Percentiles rank a stretch among this genome's conserved stretches.
These are phyloP conservation scores for Quercus ilex DNA, from an alignment of 306 rosid genomes.

Conservation along the genomic window DNA sequence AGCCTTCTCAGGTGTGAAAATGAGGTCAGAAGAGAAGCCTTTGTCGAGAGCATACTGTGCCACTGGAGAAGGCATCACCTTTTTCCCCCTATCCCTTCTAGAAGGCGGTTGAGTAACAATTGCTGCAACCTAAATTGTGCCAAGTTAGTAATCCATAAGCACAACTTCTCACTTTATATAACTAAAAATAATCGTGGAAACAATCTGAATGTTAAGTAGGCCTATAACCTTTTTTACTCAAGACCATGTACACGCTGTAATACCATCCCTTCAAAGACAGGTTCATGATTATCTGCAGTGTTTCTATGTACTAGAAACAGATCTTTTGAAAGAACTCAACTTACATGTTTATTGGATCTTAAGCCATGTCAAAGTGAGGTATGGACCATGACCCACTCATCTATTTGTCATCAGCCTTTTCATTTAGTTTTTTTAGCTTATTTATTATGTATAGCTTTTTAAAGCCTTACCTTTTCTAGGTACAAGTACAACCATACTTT, in stretches of 20 bases:
- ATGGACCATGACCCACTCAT: neutral
- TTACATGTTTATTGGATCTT: neutral
- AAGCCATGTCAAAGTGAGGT: neutral
- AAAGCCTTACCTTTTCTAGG: too few species aligned
- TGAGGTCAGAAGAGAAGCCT: slow-evolving; percentile 69
- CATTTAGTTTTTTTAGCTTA: too few species aligned
- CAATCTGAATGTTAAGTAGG: neutral
- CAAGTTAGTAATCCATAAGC: slow-evolving; percentile 2
- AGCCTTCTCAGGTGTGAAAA: slow-evolving; percentile 73
- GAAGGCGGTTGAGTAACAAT: slow-evolving; percentile 89
- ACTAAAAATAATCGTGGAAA: neutral
- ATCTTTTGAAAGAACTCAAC: neutral
- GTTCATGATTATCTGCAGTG: neutral
- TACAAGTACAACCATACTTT: too few species aligned
- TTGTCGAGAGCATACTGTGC: slow-evolving; percentile 74
- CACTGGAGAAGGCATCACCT: slow-evolving; percentile 67
- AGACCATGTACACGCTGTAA: neutral
- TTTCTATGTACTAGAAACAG: neutral
- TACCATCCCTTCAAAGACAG: neutral
- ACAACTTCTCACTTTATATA: neutral
- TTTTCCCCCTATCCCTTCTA: slow-evolving; percentile 76
- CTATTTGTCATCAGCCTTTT: neutral
- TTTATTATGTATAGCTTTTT: too few species aligned
- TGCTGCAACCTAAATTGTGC: slow-evolving; percentile 67
- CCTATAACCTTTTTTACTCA: neutral